Evolutionary conservation across 2,329 filamentous ascomycete species (phyloP), one percentile per base, ranked within the genome.

Genomic region (Pseudopyricularia javanii): DNA sequence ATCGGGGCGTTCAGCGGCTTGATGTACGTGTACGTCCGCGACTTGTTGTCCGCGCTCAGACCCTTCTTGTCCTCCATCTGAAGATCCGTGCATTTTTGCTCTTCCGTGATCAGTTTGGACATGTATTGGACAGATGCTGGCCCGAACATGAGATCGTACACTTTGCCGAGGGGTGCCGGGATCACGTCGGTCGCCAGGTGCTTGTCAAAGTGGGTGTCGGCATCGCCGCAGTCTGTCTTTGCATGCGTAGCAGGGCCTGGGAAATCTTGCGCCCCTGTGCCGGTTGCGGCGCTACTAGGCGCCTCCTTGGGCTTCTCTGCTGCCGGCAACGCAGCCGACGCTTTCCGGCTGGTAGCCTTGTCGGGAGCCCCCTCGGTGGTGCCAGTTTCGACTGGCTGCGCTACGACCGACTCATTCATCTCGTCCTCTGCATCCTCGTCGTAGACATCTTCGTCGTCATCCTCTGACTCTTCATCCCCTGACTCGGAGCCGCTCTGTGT

Each of bases 21-120:
- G 69, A 95, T 95, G 65, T 96, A 98, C 1, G 83, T 85, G 64
- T 85, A 95, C 20, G 73, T 81, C 47, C 91, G 80, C 3, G 78
- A 78, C 64, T 83, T 87, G 68, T 84, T 87, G 17, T 94, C 88
- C 49, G 81, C 78, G 3, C 80, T 80, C 24, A 94, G 68, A 0
- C 87, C 89, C 61, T 85, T 86, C 63, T 89, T 88, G 59, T 94
- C 90, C 47, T 91, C 86, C 69, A 94, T 83, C 57, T 88, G 84
- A 26, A 97, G 67, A n/a, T 98, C 93, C 4, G 78, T 76, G 47
- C 88, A 93, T 65, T 95, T 97, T 64, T 95, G 88, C 54, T 96
- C 89, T 22, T 83, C 83, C 1, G 86, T 76, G 47, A 98, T 74
- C 78, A 89, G 97, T 61, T 89, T 93, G 12, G 79, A 75, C 80